A percentile compares a stretch with the other conserved stretches of the same genome.
Conservation (phyloP, 768 basidiomycete genomes). For the Mycena indigotica region DNA sequence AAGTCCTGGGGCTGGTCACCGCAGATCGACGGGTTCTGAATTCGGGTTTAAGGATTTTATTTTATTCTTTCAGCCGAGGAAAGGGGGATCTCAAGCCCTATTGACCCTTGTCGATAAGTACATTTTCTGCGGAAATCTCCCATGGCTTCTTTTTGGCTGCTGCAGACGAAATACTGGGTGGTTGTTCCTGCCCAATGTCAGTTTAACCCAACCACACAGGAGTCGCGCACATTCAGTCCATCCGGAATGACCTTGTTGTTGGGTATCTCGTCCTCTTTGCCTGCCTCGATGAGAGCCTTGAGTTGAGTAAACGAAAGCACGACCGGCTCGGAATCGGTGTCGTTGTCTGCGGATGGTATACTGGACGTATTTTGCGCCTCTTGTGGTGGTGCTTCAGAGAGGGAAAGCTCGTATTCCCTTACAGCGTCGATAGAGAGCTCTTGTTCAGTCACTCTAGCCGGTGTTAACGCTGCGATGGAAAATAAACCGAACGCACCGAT, state of each 20-base stretch:
- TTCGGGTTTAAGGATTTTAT: too few relatives aligned
- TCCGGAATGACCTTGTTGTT: slow-evolving; percentile 76
- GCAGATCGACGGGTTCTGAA: too few relatives aligned
- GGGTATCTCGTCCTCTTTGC: slow-evolving; percentile 72
- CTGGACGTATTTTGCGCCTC: not conserved
- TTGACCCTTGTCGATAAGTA: too few relatives aligned
- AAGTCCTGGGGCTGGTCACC: too few relatives aligned
- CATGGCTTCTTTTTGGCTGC: slow-evolving; percentile 66
- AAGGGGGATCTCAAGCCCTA: too few relatives aligned
- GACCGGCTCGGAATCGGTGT: slow-evolving; percentile 29
- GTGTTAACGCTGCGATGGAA: not conserved
- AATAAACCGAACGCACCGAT: slow-evolving; percentile 41
- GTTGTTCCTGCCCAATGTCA: slow-evolving; percentile 43
- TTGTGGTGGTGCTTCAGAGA: slow-evolving; percentile 11
- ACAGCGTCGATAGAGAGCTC: slow-evolving; percentile 46
- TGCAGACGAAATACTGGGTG: slow-evolving; percentile 59
- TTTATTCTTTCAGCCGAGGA: too few relatives aligned
- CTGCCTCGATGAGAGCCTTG: slow-evolving; percentile 69
- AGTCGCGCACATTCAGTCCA: slow-evolving; percentile 59
- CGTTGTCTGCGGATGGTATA: not conserved
- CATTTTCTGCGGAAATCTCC: too few relatives aligned
- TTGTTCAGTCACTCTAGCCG: slow-evolving; percentile 41
- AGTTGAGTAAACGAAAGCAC: slow-evolving; percentile 68
- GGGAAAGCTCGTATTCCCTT: slow-evolving; percentile 33
- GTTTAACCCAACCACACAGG: slow-evolving; percentile 4